Evolutionary conservation across 2,329 filamentous ascomycete genomes (phyloP).

Genomic region (Exutisphaerella laricina): DNA sequence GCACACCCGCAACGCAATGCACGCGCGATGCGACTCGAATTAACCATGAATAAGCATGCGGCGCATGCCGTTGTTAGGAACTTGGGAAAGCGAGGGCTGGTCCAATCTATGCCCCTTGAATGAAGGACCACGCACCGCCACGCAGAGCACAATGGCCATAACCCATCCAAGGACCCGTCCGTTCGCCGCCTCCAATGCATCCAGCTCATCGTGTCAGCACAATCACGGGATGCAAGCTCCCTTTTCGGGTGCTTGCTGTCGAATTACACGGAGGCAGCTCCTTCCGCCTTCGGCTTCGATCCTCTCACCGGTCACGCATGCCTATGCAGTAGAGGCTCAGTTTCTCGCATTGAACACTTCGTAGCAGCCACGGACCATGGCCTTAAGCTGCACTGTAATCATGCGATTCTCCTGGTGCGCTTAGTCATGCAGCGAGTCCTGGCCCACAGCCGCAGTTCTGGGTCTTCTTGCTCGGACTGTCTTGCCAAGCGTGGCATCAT

Average conservation of each 20-base stretch:
- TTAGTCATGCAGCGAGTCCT: too few species aligned
- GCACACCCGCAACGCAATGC: neutral
- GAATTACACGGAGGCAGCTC: too few species aligned
- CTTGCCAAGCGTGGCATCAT: too few species aligned
- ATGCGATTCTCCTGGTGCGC: too few species aligned
- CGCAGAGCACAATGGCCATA: neutral
- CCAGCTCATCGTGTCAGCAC: neutral
- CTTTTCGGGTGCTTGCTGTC: neutral
- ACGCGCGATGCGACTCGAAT: neutral
- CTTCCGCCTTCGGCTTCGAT: too few species aligned
- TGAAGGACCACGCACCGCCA: neutral
- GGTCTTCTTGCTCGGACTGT: too few species aligned
- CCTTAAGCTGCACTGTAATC: too few species aligned
- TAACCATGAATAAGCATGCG: neutral
- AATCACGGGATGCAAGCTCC: neutral
- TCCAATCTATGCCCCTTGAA: neutral
- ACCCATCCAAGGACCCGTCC: neutral
- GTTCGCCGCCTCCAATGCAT: neutral
- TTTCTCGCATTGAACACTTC: too few species aligned
- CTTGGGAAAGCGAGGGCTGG: neutral
- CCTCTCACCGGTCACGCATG: too few species aligned
- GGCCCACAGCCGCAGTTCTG: too few species aligned
- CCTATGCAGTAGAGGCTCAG: too few species aligned
- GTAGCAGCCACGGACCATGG: too few species aligned
- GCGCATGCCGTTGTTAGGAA: neutral